Base-by-base conservation (phyloP, 2,329 filamentous ascomycete species). In the Gyromitra esculenta region DNA sequence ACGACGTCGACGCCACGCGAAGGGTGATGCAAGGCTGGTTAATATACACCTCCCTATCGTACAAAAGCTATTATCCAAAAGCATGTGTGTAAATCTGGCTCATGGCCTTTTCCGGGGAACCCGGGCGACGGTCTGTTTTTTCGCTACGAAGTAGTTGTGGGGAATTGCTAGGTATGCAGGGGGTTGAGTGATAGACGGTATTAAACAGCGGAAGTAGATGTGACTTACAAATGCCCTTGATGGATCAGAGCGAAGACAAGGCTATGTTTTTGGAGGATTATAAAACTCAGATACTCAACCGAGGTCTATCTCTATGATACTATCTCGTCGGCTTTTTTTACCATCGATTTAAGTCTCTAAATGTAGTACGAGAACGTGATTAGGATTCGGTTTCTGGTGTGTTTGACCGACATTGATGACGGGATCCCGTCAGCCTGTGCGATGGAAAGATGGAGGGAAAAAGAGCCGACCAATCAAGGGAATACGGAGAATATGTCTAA, bases 101-200 rank as follows among this genome's bases (percentile, higher is more conserved):
- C 72, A 70, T 75, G 50, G n/a, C 72, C 68, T 71, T 75, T 75
- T 75, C 72, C 72, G 72, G 72, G 72, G 37, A 70, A 37, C 11
- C 11, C 37, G 48, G 60, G 48, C 13, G 37, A 43, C 13, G 8
- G 18, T 18, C 25, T 7, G 9, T 45, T 18, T 43, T 54, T 54
- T 11, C 45, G 39, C 35, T 45, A 21, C 11, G 52, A 9, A 45
- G 54, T 9, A 43, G 25, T 31, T 31, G 25, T 31, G 4, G 25
- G 43, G 7, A 59, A 57, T 35, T 48, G 37, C 37, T 15, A 31
- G 25, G 25, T 31, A 73, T 73, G 70, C 70, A 66, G 62, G 70
- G 69, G 62, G 31, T 48, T 63, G 56, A 70, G 48, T 66, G 62
- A 72, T 56, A 35, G 56, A 52, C 66, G 18, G 21, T 56, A 39